Base-by-base conservation (phyloP, 768 basidiomycete genomes). In the Antrodiella citrinella region DNA sequence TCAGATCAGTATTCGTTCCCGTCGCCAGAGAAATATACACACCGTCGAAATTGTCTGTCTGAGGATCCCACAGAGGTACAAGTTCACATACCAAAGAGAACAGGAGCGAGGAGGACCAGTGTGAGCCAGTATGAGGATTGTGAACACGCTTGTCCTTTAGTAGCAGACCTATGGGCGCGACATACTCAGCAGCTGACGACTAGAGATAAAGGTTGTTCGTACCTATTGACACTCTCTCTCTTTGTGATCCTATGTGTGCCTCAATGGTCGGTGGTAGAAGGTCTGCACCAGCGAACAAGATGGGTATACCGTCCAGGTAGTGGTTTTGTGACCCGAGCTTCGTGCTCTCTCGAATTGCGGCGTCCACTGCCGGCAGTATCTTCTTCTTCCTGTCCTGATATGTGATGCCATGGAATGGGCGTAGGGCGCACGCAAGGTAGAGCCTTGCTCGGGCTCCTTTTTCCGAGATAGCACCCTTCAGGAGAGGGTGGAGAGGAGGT, bases 241-340 rank as follows among this genome's bases (percentile, higher is more conserved):
- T 63, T 44, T 74, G 72, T 48, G 58, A 68, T 19, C 63, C 62
- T 26, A 62, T 57, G 38, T 62, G 60, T 38, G 71, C 57, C 3
- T 66, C 62, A 20, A 65, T 44, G 13, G 58, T 59, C 9, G 73
- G 69, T 24, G 64, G 57, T 13, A 84, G 52, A 13, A 78, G 47
- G 7, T 70, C 69, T 0, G 75, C 70, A 4, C 82, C 83, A 13
- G 68, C 62, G 61, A 83, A 91, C 2, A 86, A 72, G 1, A 71
- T 66, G 2, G 86, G 86, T 41, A 88, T 78, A 18, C 86, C 91
- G 59, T 86, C 86, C 15, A 87, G 66, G 54, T 80, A 89, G 59
- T 88, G 82, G 54, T 85, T 80, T 57, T 86, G 84, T 18, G 75
- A 72, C 9, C 90, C 89, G 22, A 91, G 73, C 64, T 94, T 97